Percentiles rank a stretch among this genome's conserved stretches.
Evolutionary conservation across 1,139 yeast genomes (phyloP).

Genomic region (Debaryomyces subglobosus): DNA sequence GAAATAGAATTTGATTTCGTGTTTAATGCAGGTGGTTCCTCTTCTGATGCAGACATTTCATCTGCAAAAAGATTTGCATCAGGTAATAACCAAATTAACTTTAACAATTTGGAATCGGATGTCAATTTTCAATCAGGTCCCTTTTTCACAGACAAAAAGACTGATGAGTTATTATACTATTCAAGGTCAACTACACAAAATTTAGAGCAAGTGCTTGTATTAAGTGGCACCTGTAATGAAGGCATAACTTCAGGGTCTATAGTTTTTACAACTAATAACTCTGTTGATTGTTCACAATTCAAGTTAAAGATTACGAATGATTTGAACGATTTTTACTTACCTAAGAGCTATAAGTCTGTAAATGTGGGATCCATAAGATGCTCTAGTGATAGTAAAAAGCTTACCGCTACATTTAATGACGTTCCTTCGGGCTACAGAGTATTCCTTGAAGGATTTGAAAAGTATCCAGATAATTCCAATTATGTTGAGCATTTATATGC

Average conservation of each 20-base stretch:
- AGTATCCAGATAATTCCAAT: slow-evolving; percentile 11
- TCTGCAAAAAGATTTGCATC: slow-evolving; percentile 16
- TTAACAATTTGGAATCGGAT: slow-evolving; percentile 17
- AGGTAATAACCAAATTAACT: slow-evolving; percentile 13
- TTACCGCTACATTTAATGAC: slow-evolving; percentile 14
- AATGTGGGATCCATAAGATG: slow-evolving; percentile 7
- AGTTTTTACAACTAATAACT: slow-evolving; percentile 16
- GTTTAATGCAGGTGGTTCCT: slow-evolving; percentile 26
- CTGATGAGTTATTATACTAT: slow-evolving; percentile 16
- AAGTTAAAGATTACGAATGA: slow-evolving; percentile 14
- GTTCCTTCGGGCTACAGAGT: slow-evolving; percentile 16
- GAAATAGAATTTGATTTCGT: slow-evolving; percentile 21
- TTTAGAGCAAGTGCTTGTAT: slow-evolving; percentile 18
- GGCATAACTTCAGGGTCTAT: slow-evolving; percentile 19
- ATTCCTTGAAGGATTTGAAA: slow-evolving; percentile 20
- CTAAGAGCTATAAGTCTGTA: slow-evolving; percentile 13
- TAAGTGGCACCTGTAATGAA: slow-evolving; percentile 19
- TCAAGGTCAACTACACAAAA: slow-evolving; percentile 23
- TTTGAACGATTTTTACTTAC: slow-evolving; percentile 23
- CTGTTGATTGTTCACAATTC: slow-evolving; percentile 19
- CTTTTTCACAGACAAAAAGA: slow-evolving; percentile 15
- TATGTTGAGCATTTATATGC: slow-evolving; percentile 17
- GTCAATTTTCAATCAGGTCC: slow-evolving; percentile 18
- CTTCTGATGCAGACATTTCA: slow-evolving; percentile 15
- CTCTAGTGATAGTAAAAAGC: slow-evolving; percentile 12